These are phyloP conservation scores for Metarhizium rileyi DNA, from an alignment of 2,329 filamentous ascomycete genomes.

Conservation along the genomic window DNA sequence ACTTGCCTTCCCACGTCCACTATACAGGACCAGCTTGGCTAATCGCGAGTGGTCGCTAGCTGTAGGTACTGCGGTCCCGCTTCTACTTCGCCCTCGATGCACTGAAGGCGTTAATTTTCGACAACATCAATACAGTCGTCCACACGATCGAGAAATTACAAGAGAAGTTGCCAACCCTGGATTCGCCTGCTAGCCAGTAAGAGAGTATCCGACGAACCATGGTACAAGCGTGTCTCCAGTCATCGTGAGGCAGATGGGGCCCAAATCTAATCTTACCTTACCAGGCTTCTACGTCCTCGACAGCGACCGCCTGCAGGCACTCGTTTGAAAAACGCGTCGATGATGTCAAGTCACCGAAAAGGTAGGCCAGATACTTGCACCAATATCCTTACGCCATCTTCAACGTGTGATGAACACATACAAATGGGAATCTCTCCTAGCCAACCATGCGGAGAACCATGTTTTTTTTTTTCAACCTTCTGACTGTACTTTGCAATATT, in stretches of 20 bases:
- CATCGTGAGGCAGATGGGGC: not conserved
- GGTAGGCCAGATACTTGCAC: constrained; percentile 47
- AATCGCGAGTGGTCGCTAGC: constrained; percentile 1
- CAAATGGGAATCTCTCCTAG: constrained; percentile 99
- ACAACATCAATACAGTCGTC: not conserved
- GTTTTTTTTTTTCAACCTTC: constrained; percentile 61
- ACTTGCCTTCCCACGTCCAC: not conserved
- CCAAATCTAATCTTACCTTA: not conserved
- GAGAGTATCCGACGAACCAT: not conserved
- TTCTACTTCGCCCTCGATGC: not conserved
- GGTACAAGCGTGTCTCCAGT: not conserved
- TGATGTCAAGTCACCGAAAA: constrained; percentile 79
- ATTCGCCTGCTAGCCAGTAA: not conserved
- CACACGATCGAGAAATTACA: not conserved
- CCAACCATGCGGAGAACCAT: constrained; percentile 75
- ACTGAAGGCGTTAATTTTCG: not conserved
- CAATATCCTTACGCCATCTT: not conserved
- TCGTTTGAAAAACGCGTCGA: constrained; percentile 74
- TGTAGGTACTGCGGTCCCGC: not conserved
- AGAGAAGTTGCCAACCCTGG: not conserved
- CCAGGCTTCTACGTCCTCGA: constrained; percentile 3
- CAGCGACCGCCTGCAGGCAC: constrained; percentile 55
- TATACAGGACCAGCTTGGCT: not conserved
- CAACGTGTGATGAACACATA: constrained; percentile 66
- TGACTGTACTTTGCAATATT: constrained; percentile 23